These are phyloP conservation scores for Xylaria sp. DNA, from an alignment of 2,329 filamentous ascomycete genomes.

Conservation along the genomic window DNA sequence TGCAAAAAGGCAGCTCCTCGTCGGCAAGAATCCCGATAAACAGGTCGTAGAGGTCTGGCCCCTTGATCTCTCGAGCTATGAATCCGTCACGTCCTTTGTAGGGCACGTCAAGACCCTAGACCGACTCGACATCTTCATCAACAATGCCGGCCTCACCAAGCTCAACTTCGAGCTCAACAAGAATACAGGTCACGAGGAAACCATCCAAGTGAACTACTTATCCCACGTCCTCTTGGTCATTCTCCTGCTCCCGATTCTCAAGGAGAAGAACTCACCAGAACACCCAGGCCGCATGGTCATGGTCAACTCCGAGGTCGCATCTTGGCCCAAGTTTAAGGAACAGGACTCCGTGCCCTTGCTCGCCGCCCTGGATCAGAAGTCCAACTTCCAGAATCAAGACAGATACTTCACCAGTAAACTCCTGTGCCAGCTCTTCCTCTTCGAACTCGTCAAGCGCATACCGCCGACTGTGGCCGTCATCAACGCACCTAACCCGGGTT, in stretches of 20 bases:
- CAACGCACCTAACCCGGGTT: conserved; percentile 31
- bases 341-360: neutral
- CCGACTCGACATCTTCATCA: neutral
- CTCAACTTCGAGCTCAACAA: neutral
- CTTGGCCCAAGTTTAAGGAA: conserved; percentile 11
- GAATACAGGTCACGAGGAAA: neutral
- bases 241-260: neutral
- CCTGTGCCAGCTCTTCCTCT: conserved; percentile 47
- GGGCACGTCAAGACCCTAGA: neutral
- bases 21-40: neutral
- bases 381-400: conserved; percentile 8
- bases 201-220: neutral
- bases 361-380: neutral
- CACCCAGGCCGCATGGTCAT: conserved; percentile 38
- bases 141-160: neutral
- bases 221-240: neutral
- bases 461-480: conserved; percentile 30
- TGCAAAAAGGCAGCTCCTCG: neutral
- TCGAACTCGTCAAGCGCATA: conserved; percentile 43
- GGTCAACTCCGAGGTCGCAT: conserved; percentile 40
- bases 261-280: neutral
- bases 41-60: neutral
- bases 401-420: conserved; percentile 43
- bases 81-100: neutral
- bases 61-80: neutral